phyloP scores from a whole-genome alignment of 2,329 filamentous ascomycete genomes.

The Trichoderma koningiopsis region DNA sequence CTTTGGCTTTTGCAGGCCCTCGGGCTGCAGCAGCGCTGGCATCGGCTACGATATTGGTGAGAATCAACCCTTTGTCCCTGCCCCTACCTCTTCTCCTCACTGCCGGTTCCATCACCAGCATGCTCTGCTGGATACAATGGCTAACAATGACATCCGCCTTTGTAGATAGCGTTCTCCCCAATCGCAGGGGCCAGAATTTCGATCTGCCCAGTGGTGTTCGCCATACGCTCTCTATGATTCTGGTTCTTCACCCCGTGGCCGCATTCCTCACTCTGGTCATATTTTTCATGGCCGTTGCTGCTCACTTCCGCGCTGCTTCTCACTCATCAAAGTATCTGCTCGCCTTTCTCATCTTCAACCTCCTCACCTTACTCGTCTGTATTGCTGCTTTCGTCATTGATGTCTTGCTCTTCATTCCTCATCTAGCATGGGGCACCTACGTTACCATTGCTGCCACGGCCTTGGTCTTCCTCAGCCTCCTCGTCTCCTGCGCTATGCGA shows the following conservation, averaged over 20 bases:
- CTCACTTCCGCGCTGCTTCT: conserved; percentile 84
- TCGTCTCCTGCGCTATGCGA: conserved; percentile 94
- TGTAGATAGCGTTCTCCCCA: conserved; percentile 33
- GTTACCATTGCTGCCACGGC: conserved; percentile 88
- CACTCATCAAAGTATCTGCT: conserved; percentile 90
- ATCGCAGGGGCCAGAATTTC: conserved; percentile 49
- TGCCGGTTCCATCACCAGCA: not conserved
- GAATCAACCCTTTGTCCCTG: not conserved
- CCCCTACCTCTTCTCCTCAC: not conserved
- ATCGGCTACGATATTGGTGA: conserved; percentile 84
- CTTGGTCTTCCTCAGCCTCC: conserved; percentile 75
- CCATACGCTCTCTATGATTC: conserved; percentile 75
- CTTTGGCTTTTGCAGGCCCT: conserved; percentile 78
- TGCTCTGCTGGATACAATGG: not conserved
- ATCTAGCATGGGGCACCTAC: conserved; percentile 92
- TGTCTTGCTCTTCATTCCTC: conserved; percentile 90
- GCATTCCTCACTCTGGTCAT: conserved; percentile 83
- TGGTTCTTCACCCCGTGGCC: conserved; percentile 91
- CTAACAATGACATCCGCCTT: not conserved
- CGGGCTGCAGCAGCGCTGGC: conserved; percentile 69
- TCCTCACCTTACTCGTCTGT: conserved; percentile 81
- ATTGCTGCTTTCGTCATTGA: conserved; percentile 90
- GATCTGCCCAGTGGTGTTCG: conserved; percentile 57
- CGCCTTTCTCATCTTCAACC: conserved; percentile 78
- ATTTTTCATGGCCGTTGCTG: conserved; percentile 74